These are phyloP conservation scores for Carex kokanica DNA, from an alignment of 176 grass and related monocot genomes.

Conservation along the genomic window DNA sequence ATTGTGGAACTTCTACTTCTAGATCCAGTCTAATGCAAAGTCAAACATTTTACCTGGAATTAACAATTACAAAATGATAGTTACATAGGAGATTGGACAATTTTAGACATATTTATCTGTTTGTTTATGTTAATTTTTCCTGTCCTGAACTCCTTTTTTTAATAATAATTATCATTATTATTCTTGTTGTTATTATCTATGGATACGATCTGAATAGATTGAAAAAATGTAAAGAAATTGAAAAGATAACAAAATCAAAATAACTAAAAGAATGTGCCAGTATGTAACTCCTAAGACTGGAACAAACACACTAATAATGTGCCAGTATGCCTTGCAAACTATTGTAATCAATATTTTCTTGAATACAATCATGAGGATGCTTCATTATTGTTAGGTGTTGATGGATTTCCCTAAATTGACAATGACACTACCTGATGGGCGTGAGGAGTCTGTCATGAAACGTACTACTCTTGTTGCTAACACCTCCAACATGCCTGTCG, in stretches of 20 bases:
- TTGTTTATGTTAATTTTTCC: neutral
- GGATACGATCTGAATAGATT: neutral
- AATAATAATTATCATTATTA: neutral
- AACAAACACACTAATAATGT: neutral
- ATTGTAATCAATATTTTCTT: neutral
- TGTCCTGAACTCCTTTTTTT: neutral
- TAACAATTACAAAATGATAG: neutral
- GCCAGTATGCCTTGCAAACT: neutral
- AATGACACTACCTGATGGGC: slow-evolving; percentile 80
- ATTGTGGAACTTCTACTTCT: too few species aligned
- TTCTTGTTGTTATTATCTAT: neutral
- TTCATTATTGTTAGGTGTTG: slow-evolving; percentile 37
- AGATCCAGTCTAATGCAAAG: neutral
- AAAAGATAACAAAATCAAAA: neutral
- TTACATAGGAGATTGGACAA: neutral
- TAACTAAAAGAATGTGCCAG: neutral
- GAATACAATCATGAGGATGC: neutral
- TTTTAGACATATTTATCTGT: too few species aligned
- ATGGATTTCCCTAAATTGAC: slow-evolving; percentile 97
- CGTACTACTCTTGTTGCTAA: slow-evolving; percentile 89
- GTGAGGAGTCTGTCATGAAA: slow-evolving; percentile 94
- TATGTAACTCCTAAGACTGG: too few species aligned
- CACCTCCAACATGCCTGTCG: slow-evolving; percentile 95
- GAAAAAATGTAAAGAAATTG: neutral
- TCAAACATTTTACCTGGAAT: neutral